Conservation (phyloP, 345 rosid genomes). For the Sisymbrium altissimum region DNA sequence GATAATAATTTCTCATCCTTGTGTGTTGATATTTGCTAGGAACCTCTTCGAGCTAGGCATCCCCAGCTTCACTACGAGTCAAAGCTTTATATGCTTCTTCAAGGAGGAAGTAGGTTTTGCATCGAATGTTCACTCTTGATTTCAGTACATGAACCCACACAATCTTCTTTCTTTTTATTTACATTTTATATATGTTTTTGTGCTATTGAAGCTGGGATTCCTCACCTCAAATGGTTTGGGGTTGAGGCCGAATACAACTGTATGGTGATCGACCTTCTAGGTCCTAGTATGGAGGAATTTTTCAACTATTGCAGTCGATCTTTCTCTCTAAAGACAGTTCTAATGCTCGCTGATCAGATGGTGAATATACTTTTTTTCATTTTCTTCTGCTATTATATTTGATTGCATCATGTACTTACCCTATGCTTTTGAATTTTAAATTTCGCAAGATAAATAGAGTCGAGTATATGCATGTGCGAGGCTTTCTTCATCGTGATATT, state of each 20-base stretch:
- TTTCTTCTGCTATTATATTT: not conserved
- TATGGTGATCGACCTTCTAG: conserved; percentile 92
- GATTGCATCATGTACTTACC: not conserved
- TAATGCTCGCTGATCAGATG: conserved; percentile 92
- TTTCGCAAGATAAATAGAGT: conserved; percentile 63
- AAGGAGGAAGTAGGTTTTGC: conserved; percentile 79
- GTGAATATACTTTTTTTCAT: conserved; percentile 27
- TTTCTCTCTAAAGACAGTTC: conserved; percentile 69
- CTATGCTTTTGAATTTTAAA: not conserved
- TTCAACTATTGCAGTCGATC: conserved; percentile 83
- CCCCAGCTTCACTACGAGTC: conserved; percentile 93
- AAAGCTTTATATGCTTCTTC: conserved; percentile 82
- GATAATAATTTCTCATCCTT: not conserved
- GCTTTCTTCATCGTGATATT: conserved; percentile 95
- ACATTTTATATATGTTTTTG: not conserved
- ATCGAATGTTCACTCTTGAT: not conserved
- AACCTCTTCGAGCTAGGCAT: conserved; percentile 79
- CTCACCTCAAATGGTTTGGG: conserved; percentile 90
- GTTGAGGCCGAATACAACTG: conserved; percentile 76
- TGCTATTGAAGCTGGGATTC: conserved; percentile 61
- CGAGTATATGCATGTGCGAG: conserved; percentile 91
- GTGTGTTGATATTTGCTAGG: conserved; percentile 39
- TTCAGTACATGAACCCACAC: not conserved
- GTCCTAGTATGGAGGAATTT: conserved; percentile 86
- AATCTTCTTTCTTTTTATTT: not conserved